phyloP scores from a whole-genome alignment of 257 asterid species.

The Nicotiana attenuata region DNA sequence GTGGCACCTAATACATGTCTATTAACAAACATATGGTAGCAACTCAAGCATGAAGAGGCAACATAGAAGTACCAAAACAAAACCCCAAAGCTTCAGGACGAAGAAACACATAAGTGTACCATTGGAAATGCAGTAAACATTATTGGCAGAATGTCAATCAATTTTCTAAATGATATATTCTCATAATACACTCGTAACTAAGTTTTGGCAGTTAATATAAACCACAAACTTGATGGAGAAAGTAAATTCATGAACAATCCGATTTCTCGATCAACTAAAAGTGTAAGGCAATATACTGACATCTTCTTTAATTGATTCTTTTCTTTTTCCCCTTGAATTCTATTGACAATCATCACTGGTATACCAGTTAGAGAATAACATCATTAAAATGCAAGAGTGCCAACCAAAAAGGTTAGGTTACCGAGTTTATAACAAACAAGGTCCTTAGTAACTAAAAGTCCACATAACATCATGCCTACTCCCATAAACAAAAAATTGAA shows the following conservation, averaged over 20 bases:
- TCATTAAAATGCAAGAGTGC: background rate
- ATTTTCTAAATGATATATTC: background rate
- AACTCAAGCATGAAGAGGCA: background rate
- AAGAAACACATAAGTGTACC: background rate
- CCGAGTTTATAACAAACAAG: background rate
- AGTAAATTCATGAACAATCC: background rate
- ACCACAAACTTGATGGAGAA: background rate
- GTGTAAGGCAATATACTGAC: background rate
- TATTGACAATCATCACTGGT: background rate
- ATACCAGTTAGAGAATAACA: background rate
- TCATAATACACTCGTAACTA: background rate
- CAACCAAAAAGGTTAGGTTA: background rate
- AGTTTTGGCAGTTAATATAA: background rate
- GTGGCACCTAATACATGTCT: background rate
- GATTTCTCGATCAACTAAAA: background rate
- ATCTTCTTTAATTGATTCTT: background rate
- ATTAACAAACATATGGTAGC: background rate
- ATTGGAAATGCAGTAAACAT: background rate
- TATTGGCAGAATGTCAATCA: background rate
- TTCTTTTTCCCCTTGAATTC: background rate
- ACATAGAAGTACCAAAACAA: background rate
- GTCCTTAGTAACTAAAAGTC: background rate
- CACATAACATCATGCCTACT: background rate
- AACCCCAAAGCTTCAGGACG: background rate
- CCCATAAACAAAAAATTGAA: background rate